Base-by-base conservation (phyloP, 306 rosid genomes). In the Inga laurina region DNA sequence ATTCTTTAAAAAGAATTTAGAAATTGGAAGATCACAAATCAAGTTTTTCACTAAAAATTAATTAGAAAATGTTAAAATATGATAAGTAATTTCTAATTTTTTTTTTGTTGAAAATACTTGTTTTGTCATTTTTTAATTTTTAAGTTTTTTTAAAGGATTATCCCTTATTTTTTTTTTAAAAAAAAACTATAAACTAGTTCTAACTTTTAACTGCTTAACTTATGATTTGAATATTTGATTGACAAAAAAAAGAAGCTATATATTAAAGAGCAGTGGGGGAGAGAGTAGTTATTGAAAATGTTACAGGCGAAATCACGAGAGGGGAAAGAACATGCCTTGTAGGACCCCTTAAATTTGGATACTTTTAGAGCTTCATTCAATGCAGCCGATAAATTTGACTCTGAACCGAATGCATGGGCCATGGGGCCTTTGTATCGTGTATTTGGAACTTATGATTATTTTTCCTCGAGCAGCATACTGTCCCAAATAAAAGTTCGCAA, bases 331-430 rank as follows among this genome's bases (percentile, higher is more conserved):
- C 13, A n/a, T 8, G 57, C 8, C 18, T 7, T 4, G 32, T 21
- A 59, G 66, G 30, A n/a, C 34, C 34, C 16, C 16, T 19, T 16
- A 24, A 39, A 9, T 24, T 10, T 24, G 21, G 18, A 22, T 22
- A 41, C 32, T 3, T 0, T 18, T 8, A 9, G 11, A 37, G 30
- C 22, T n/a, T 54, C 79, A 54, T 54, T 75, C 19, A 75, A 56
- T 75, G 79, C 35, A 3, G 68, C 79, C 68, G 79, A 52, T 6
- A 34, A 34, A 34, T 37, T 75, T 75, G 79, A 75, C 79, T 56
- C n/a, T 2, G 59, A 54, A 57, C 10, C 9, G 1, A 74, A 7
- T 46, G 32, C 62, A 16, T 4, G n/a, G 65, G 11, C 4, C 16
- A 0, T 52, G 8, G 21, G 19, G 4, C 18, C 52, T 16, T 52